Evolutionary conservation across 2,329 filamentous ascomycete species (phyloP), one percentile per base, ranked within the genome.

Genomic region (Dothideomycetes sp.): DNA sequence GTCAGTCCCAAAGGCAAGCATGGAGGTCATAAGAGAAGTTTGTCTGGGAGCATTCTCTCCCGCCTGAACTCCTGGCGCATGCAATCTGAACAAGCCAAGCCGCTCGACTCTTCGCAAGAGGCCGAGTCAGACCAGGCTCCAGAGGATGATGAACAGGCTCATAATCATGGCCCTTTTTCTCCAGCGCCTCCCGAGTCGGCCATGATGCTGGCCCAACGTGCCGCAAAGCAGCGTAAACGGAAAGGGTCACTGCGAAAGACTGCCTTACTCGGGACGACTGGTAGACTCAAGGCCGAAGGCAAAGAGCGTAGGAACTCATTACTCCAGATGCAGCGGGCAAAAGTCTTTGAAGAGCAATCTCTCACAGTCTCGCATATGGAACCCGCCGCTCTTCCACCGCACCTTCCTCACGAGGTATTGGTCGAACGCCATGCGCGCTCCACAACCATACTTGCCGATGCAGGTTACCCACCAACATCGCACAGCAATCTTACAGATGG

Each of bases 241-340:
- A 84, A 83, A 56, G 87, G 86, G 3, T 94, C 88, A 9, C 67
- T 95, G 57, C 75, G 88, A 44, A 94, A 94, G 61, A 85, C 84
- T 9, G 87, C 86, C 18, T 68, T 94, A 36, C 69, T 94, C 14
- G 84, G 85, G 12, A 27, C n/a, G n/a, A 81, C 82, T 46, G 80
- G 81, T 37, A 47, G 52, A n/a, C 45, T 57, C 16, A 45, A 75
- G 70, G 40, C 77, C 74, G 57, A 70, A 73, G 44, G 77, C 75
- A 49, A 70, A 62, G 52, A 72, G 64, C 48, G 77, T 45, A 53
- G 50, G 47, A 55, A 53, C 41, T 60, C 54, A 46, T 54, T 51
- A 39, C 56, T 46, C 47, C 61, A 27, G 7, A 12, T 27, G 12
- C 22, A 45, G 48, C 59, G 46, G 41, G 50, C 56, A 43, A 27